Evolutionary conservation across 768 basidiomycete genomes (phyloP), one percentile per base, ranked within the genome.

Genomic region (Clavaria fumosa): DNA sequence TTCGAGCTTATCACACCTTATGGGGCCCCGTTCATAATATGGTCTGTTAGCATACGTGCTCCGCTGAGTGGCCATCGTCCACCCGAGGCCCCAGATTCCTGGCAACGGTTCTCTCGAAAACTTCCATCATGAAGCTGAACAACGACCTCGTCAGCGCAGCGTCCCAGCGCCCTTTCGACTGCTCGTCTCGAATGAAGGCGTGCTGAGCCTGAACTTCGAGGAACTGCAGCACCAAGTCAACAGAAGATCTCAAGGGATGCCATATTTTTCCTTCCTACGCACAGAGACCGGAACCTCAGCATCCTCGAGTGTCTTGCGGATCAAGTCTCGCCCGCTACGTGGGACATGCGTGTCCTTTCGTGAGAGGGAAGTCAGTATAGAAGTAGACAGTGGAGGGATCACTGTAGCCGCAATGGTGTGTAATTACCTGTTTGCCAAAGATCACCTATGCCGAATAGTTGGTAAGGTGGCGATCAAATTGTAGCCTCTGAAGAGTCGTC

Each of bases 121-220:
- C 74, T 52, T 96, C 91, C 67, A 96, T 66, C 85, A 95, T 82
- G 56, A 79, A 83, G 1, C 61, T 59, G 53, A 90, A 90, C 22
- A 89, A 53, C 15, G 77, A 78, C 35, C 72, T 66, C 0, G 84
- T 88, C 36, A 96, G 60, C 0, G 90, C 90, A 5, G 89, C 88
- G 50, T 97, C 93, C 89, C 89, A 97, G 38, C 93, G 71, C 2
- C 88, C 91, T 54, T 95, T 96, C 21, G 81, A 85, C 5, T 71
- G 69, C 49, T 90, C 86, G 53, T 93, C 90, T 4, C 91, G 76
- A 43, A 96, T 79, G 57, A 96, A 96, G 3, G 93, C 93, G 47
- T 96, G 91, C 50, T 97, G 91, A 0, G 91, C 93, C 55, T 95
- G 89, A 10, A 96, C 88, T 55, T 97, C 93, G 42, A 95, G 60